Conservation (phyloP, 164 flowering plant species). For the Vitis amurensis region DNA sequence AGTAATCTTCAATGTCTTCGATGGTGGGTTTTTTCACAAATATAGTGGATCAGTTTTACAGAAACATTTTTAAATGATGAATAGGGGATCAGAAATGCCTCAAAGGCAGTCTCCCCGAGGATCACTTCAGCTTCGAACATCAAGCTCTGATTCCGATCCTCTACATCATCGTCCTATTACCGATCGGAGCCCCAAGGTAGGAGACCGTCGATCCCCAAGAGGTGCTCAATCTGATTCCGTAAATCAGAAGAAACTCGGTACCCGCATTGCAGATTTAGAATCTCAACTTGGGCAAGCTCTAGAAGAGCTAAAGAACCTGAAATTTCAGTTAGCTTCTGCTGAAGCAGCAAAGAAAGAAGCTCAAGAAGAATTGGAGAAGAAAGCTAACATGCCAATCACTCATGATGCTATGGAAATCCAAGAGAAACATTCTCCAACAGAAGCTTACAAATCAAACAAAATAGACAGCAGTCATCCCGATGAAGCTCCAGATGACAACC, state of each 20-base stretch:
- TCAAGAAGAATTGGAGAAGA: constrained; percentile 59
- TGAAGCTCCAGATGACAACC: constrained; percentile 30
- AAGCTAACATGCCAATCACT: constrained; percentile 22
- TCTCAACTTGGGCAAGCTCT: constrained; percentile 82
- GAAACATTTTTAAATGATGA: constrained; percentile 4
- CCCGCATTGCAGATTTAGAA: constrained; percentile 73
- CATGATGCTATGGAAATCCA: constrained; percentile 15
- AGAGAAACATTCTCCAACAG: constrained; percentile 20
- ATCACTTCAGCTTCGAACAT: constrained; percentile 52
- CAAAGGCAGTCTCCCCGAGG: constrained; percentile 62
- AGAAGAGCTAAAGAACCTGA: constrained; percentile 69
- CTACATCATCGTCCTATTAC: constrained; percentile 45
- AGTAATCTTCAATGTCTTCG: no score
- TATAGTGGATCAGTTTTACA: no score
- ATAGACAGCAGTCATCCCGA: constrained; percentile 6
- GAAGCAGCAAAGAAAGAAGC: constrained; percentile 77
- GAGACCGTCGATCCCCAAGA: constrained; percentile 73
- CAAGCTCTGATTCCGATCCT: constrained; percentile 66
- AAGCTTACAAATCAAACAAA: constrained; percentile 21
- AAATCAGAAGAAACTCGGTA: constrained; percentile 74
- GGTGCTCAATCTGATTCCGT: constrained; percentile 54
- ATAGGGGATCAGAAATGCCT: constrained; percentile 63
- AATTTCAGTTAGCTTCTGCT: constrained; percentile 67
- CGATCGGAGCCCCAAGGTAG: constrained; percentile 67
- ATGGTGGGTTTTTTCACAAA: no score